Percentiles rank a stretch among this genome's conserved stretches.
Evolutionary conservation across 805 yeast species (phyloP).

Genomic region (Ogataea wickerhamii): DNA sequence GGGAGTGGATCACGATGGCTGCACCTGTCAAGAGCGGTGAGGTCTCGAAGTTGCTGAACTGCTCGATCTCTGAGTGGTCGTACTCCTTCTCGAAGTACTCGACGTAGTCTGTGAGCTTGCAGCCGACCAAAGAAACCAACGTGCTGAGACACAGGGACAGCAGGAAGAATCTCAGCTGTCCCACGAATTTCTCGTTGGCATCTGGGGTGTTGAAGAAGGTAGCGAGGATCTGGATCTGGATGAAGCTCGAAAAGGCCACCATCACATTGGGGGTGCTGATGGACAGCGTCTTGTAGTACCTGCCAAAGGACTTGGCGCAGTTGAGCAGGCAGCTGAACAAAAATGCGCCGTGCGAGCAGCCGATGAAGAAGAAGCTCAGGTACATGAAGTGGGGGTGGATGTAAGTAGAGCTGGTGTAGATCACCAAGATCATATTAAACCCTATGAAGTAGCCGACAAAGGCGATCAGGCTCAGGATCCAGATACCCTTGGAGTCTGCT

Average conservation of each 20-base stretch:
- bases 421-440: slow-evolving; percentile 47
- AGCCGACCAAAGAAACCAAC: slow-evolving; percentile 24
- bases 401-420: slow-evolving; percentile 26
- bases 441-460: slow-evolving; percentile 62
- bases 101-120: slow-evolving; percentile 28
- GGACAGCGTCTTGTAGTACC: slow-evolving; percentile 68
- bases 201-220: slow-evolving; percentile 16
- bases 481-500: slow-evolving; percentile 80
- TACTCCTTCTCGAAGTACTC: slow-evolving; percentile 25
- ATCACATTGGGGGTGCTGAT: slow-evolving; percentile 71
- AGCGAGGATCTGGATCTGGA: slow-evolving; percentile 28
- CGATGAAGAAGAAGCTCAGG: slow-evolving; percentile 54
- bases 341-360: slow-evolving; percentile 66
- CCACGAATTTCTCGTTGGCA: slow-evolving; percentile 18
- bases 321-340: slow-evolving; percentile 68
- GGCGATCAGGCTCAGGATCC: slow-evolving; percentile 60
- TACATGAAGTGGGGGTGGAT: slow-evolving; percentile 39
- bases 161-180: slow-evolving; percentile 22
- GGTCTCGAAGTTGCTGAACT: slow-evolving; percentile 30
- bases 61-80: slow-evolving; percentile 22
- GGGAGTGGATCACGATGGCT: slow-evolving; percentile 28
- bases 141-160: slow-evolving; percentile 16
- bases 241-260: slow-evolving; percentile 32
- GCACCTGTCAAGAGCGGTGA: slow-evolving; percentile 34
- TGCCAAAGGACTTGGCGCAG: slow-evolving; percentile 72